Evolutionary conservation across 805 yeast genomes (phyloP).

Genomic region (Gaillardinia entomophila): DNA sequence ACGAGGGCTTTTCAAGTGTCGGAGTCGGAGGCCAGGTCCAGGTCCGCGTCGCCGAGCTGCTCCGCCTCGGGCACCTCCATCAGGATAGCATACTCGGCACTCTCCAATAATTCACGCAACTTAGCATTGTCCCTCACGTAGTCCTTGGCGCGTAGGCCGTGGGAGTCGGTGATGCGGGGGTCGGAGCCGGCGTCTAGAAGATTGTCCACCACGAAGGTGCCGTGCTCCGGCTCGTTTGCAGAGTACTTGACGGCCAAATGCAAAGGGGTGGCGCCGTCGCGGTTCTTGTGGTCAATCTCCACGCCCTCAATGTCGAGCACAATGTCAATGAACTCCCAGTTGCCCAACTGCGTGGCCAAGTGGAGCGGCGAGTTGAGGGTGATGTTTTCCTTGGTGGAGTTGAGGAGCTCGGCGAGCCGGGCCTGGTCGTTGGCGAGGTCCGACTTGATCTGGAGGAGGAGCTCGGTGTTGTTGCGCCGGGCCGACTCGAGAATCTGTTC

Average conservation of each 20-base stretch:
- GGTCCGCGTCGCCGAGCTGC: constrained; percentile 31
- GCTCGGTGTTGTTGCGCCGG: constrained; percentile 80
- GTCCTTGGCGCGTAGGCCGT: constrained; percentile 71
- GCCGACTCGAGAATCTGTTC: constrained; percentile 83
- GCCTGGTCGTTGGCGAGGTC: constrained; percentile 35
- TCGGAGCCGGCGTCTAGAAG: constrained; percentile 90
- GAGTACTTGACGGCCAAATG: constrained; percentile 80
- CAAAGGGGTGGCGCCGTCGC: constrained; percentile 83
- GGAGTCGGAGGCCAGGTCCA: constrained; percentile 27
- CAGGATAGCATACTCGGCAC: constrained; percentile 73
- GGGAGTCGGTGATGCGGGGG: constrained; percentile 42
- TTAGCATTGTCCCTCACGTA: constrained; percentile 53
- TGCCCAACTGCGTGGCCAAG: constrained; percentile 74
- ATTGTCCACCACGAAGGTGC: constrained; percentile 68
- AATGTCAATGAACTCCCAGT: constrained; percentile 78
- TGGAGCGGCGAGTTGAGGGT: constrained; percentile 80
- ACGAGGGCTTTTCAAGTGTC: too few relatives aligned
- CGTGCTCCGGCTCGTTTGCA: constrained; percentile 78
- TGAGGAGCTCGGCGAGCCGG: constrained; percentile 47
- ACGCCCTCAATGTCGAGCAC: constrained; percentile 85
- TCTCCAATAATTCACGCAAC: constrained; percentile 60
- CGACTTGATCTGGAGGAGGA: constrained; percentile 52
- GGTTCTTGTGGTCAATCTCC: constrained; percentile 77
- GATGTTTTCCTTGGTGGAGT: constrained; percentile 60
- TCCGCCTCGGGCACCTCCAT: constrained; percentile 25